phyloP scores from a whole-genome alignment of 192 early-diverging fungal species.

The Coemansia sp. region DNA sequence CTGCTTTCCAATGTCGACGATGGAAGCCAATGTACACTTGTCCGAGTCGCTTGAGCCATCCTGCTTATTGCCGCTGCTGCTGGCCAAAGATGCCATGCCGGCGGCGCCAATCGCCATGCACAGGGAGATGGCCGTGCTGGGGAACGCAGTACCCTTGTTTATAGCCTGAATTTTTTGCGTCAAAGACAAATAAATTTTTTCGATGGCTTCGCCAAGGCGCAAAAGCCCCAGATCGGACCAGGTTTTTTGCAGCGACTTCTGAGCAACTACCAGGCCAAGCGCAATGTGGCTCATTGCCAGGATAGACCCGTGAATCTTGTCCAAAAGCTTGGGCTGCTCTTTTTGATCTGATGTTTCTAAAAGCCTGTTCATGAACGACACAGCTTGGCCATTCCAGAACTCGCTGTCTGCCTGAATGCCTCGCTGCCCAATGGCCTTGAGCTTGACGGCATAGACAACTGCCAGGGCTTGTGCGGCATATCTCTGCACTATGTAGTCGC shows the following conservation, averaged over 20 bases:
- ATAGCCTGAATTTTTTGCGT: slow-evolving; percentile 1
- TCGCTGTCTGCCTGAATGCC: not conserved
- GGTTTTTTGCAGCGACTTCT: slow-evolving; percentile 8
- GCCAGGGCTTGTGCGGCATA: slow-evolving; percentile 25
- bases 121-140: slow-evolving; percentile 57
- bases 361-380: slow-evolving; percentile 11
- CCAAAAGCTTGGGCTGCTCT: slow-evolving; percentile 36
- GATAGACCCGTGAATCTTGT: slow-evolving; percentile 64
- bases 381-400: slow-evolving; percentile 25
- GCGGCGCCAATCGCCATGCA: slow-evolving; percentile 71
- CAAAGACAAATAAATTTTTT: not conserved
- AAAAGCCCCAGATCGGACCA: slow-evolving; percentile 31
- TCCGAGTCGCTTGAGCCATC: not conserved
- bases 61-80: not conserved
- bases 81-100: slow-evolving; percentile 30
- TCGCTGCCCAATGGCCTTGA: slow-evolving; percentile 9
- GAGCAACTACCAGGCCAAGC: slow-evolving; percentile 23
- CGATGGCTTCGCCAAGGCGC: not conserved
- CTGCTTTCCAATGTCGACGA: slow-evolving; percentile 51
- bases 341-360: slow-evolving; percentile 8
- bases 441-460: slow-evolving; percentile 21
- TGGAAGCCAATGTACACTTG: slow-evolving; percentile 17
- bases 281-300: slow-evolving; percentile 69
- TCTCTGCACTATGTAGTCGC: slow-evolving; percentile 19
- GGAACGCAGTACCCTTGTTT: slow-evolving; percentile 41